Evolutionary conservation across 73 alveolate species (phyloP).

Genomic region (Paramecium sonneborni): DNA sequence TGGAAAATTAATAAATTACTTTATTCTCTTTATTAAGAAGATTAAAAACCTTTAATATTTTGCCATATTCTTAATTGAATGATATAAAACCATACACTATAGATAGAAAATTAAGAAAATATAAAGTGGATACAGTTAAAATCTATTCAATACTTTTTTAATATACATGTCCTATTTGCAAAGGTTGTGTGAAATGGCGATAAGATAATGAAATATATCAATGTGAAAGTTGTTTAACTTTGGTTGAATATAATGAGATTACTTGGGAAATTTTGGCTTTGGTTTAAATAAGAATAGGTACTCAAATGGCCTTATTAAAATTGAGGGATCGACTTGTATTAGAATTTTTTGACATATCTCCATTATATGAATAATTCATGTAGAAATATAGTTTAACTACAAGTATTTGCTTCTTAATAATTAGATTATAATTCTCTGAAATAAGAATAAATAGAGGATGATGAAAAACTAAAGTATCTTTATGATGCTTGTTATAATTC

Average conservation of each 20-base stretch:
- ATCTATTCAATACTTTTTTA: background rate
- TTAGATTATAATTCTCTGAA: background rate
- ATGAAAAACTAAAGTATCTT: background rate
- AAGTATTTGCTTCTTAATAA: background rate
- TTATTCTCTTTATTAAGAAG: background rate
- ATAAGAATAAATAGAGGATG: background rate
- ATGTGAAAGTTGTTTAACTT: background rate
- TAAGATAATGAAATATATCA: background rate
- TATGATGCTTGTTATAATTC: background rate
- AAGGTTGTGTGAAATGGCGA: background rate
- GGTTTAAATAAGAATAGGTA: background rate
- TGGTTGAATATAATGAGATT: background rate
- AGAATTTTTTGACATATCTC: background rate
- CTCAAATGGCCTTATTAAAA: background rate
- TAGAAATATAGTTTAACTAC: background rate
- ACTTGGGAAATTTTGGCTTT: background rate
- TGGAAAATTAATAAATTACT: background rate
- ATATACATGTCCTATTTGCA: background rate
- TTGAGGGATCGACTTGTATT: background rate
- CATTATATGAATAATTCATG: background rate
- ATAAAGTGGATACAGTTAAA: constrained; percentile 11
- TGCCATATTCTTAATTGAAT: background rate
- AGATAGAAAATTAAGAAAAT: constrained; percentile 39
- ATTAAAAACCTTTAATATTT: background rate
- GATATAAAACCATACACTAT: constrained; percentile 25